Evolutionary conservation across 164 flowering plant species (phyloP).

Genomic region (Chloranthus sessilifolius): DNA sequence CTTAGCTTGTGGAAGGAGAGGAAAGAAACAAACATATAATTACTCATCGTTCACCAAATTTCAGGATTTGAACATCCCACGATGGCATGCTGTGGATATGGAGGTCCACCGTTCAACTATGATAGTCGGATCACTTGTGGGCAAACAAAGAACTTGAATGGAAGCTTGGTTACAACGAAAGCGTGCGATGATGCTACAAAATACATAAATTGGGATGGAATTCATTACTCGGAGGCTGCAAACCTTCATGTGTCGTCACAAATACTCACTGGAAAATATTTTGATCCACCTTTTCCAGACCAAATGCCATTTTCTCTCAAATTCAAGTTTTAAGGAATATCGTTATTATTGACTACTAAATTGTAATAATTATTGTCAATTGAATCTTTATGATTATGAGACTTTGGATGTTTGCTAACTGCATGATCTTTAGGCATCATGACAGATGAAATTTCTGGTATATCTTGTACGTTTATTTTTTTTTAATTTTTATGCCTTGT

Average conservation of each 20-base stretch:
- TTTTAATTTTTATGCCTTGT: too few species aligned
- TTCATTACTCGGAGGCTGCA: slow-evolving; percentile 85
- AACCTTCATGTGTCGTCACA: slow-evolving; percentile 56
- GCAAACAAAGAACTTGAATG: slow-evolving; percentile 52
- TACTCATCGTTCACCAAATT: too few species aligned
- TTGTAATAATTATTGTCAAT: too few species aligned
- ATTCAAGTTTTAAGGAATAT: slow-evolving; percentile 43
- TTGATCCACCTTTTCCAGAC: slow-evolving; percentile 61
- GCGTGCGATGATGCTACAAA: slow-evolving; percentile 52
- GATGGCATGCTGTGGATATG: slow-evolving; percentile 77
- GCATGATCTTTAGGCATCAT: too few species aligned
- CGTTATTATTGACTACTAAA: too few species aligned
- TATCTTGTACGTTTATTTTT: too few species aligned
- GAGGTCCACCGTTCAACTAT: slow-evolving; percentile 71
- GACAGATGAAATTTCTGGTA: too few species aligned
- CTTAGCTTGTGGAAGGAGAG: too few species aligned
- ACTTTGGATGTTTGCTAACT: too few species aligned
- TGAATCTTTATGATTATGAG: too few species aligned
- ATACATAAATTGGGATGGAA: slow-evolving; percentile 83
- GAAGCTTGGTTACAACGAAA: slow-evolving; percentile 51
- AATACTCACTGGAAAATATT: slow-evolving; percentile 73
- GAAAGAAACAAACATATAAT: too few species aligned
- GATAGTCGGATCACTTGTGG: slow-evolving; percentile 64
- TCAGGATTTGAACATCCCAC: slow-evolving; percentile 70
- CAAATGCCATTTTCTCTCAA: slow-evolving; percentile 53